Conservation (phyloP, 2,329 filamentous ascomycete genomes). For the Aspergillus sclerotialis region DNA sequence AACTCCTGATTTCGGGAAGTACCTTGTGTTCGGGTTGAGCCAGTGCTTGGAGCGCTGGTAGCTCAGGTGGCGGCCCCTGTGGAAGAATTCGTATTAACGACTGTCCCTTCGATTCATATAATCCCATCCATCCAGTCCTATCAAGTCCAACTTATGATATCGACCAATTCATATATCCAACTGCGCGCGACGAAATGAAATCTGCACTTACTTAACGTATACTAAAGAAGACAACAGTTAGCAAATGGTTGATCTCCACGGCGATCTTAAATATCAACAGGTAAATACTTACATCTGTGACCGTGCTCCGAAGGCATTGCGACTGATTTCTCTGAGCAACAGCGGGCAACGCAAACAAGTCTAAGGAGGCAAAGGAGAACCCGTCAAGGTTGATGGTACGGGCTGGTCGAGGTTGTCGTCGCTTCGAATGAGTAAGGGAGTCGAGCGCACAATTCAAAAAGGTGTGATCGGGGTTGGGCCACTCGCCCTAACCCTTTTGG, state of each 20-base stretch:
- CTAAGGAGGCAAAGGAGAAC: slow-evolving; percentile 35
- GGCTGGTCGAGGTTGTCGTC: slow-evolving; percentile 33
- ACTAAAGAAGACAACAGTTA: slow-evolving; percentile 47
- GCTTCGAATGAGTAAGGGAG: slow-evolving; percentile 28
- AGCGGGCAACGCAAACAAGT: slow-evolving; percentile 36
- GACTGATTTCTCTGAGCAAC: slow-evolving; percentile 44
- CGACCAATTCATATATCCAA: neutral
- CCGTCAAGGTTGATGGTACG: slow-evolving; percentile 25
- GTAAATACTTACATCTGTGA: slow-evolving; percentile 70
- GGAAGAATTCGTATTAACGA: slow-evolving; percentile 29
- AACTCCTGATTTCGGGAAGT: slow-evolving; percentile 13
- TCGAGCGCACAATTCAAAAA: slow-evolving; percentile 32
- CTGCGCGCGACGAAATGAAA: slow-evolving; percentile 16
- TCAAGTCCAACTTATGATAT: too few relatives aligned
- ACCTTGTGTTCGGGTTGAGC: slow-evolving; percentile 76
- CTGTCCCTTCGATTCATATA: slow-evolving; percentile 11
- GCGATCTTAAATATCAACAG: slow-evolving; percentile 8
- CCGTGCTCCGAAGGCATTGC: slow-evolving; percentile 84
- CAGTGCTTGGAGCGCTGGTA: slow-evolving; percentile 93
- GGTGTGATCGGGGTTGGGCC: slow-evolving; percentile 25
- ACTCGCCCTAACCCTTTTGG: slow-evolving; percentile 29
- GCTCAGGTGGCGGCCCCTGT: slow-evolving; percentile 93
- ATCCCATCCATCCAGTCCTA: slow-evolving; percentile 4
- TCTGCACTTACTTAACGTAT: slow-evolving; percentile 91
- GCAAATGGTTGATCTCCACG: slow-evolving; percentile 11